Base-by-base conservation (phyloP, 352 stramenopile genomes). In the Peronospora belbahrii region DNA sequence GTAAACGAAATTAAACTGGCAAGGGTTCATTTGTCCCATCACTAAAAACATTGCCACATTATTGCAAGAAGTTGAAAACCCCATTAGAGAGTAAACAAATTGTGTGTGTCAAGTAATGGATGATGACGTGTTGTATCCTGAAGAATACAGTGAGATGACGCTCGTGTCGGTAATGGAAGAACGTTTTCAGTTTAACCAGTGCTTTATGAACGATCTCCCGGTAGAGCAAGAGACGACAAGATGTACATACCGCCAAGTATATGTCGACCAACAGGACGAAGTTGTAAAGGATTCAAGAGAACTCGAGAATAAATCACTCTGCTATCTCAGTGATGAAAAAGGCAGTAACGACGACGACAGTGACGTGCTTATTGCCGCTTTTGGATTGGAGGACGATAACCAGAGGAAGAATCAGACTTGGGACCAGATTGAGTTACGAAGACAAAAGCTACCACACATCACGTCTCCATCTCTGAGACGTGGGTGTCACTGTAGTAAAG, bases 141-240 rank as follows among this genome's bases (percentile, higher is more conserved):
- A 76, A 8, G 65, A 76, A 32, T 63, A 48, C 42, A 52, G 60
- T 15, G 59, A 74, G 38, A 41, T 70, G 35, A 48, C 62, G 36
- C 65, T 72, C 14, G 56, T 65, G 14, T 36, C 56, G 1, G 45
- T 59, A 0, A 48, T 59, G 1, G 52, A 74, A 8, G 56, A 76
- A 40, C 65, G 68, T 3, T 59, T 80, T 43, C 67, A 76, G 48
- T 53, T 55, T 4, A 65, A 62, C 39, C 52, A 71, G 37, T 80
- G 65, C 23, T 62, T 80, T 27, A 53, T 80, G 40, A 59, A 62
- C 40, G 62, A 74, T 42, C 52, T 74, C 36, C 49, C 51, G 7
- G 41, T 24, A 22, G 35, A 51, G 15, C 43, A 56, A 8, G 35
- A 55, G 11, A 25, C 17, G 14, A 53, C 28, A 23, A 40, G 35